A percentile compares a stretch with the other conserved stretches of the same genome.
Conservation (phyloP, 345 rosid species). For the Rhodamnia rubescens region DNA sequence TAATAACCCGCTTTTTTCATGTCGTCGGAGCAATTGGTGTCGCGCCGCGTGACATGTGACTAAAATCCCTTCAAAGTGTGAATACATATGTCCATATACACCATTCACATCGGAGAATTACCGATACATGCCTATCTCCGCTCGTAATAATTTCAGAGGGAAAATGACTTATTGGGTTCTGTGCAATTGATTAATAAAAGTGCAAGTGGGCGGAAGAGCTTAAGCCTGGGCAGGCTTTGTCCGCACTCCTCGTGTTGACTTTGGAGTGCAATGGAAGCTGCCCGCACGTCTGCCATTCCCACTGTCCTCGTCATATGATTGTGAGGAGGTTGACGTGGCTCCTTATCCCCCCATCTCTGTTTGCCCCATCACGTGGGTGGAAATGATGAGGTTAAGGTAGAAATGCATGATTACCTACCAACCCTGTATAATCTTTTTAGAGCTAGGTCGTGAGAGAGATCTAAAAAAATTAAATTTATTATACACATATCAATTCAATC, state of each 20-base stretch:
- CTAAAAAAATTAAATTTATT: not conserved
- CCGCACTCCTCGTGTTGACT: not conserved
- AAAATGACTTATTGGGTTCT: not conserved
- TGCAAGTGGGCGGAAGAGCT: not conserved
- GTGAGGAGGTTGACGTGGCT: not conserved
- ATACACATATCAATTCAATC: accelerated
- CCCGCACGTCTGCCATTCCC: not conserved
- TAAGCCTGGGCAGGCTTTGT: not conserved
- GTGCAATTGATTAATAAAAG: not conserved
- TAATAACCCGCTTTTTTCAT: not conserved
- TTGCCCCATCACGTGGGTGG: not conserved
- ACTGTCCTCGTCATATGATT: not conserved
- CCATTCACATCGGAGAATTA: not conserved
- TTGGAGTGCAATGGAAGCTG: not conserved
- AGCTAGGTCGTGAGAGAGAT: too few species aligned
- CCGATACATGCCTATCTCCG: not conserved
- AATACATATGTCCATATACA: not conserved
- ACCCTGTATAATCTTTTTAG: not conserved
- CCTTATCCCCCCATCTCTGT: not conserved
- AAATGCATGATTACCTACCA: not conserved
- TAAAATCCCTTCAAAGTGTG: not conserved
- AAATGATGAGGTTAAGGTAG: not conserved
- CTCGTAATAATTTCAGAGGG: not conserved
- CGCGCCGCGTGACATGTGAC: accelerated
- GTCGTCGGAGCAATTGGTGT: not conserved